Conservation (phyloP, 1,284 basidiomycete species). For the Cutaneotrichosporon spelunceum region DNA sequence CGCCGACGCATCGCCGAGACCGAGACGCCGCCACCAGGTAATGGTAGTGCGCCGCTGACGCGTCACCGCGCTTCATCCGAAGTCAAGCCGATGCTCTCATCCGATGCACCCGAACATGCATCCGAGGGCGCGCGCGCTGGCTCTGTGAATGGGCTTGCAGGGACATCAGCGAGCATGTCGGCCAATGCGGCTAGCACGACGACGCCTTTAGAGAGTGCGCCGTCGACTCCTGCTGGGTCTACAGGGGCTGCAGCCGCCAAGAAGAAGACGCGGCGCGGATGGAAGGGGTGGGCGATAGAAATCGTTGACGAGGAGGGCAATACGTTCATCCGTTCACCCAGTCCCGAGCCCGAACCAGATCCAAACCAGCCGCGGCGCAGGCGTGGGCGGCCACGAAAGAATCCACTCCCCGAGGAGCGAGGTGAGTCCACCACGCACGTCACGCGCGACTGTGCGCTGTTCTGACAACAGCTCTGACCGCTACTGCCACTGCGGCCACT, state of each 20-base stretch:
- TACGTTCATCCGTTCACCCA: slow-evolving; percentile 26
- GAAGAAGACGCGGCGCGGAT: slow-evolving; percentile 37
- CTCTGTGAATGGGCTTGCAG: neutral
- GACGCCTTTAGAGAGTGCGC: neutral
- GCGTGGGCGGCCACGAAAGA: slow-evolving; percentile 20
- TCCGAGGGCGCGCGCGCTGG: neutral
- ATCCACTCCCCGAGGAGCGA: neutral
- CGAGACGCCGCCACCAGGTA: neutral
- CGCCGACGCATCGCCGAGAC: neutral
- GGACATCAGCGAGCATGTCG: neutral
- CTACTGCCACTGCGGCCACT: neutral
- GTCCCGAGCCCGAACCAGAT: slow-evolving; percentile 18
- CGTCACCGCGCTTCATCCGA: slow-evolving; percentile 5
- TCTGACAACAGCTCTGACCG: neutral
- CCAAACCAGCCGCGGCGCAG: slow-evolving; percentile 16
- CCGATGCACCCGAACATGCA: neutral
- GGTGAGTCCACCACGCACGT: neutral
- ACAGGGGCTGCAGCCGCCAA: slow-evolving; percentile 14
- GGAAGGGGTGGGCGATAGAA: slow-evolving; percentile 48
- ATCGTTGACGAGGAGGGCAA: slow-evolving; percentile 45
- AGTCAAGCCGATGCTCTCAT: neutral
- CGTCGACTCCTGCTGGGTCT: neutral
- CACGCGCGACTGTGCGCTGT: neutral
- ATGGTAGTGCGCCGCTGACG: neutral
- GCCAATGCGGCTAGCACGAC: neutral